Percentiles rank a stretch among this genome's conserved stretches.
phyloP scores from a whole-genome alignment of 2,329 filamentous ascomycete species.

The Ascosphaera acerosa region DNA sequence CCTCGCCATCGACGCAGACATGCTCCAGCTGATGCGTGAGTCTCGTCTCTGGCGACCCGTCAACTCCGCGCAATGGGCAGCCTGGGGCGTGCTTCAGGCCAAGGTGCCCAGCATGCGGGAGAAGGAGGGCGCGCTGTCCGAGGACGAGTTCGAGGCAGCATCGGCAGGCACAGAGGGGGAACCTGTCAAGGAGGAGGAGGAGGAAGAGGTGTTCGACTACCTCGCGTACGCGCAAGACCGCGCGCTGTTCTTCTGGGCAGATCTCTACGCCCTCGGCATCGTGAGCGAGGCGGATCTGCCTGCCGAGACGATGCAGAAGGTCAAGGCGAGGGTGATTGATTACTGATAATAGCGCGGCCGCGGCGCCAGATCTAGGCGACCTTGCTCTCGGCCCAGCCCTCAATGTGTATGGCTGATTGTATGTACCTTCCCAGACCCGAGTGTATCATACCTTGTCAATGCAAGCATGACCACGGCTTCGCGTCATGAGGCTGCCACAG shows the following conservation, averaged over 20 bases:
- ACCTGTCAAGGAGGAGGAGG: constrained; percentile 13
- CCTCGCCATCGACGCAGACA: constrained; percentile 32
- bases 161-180: constrained; percentile 2
- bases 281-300: constrained; percentile 54
- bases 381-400: no score
- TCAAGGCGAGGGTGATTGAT: constrained; percentile 39
- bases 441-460: no score
- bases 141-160: constrained; percentile 6
- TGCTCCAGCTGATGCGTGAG: constrained; percentile 50
- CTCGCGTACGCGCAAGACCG: constrained; percentile 74
- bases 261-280: constrained; percentile 54
- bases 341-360: no score
- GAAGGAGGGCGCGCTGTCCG: constrained; percentile 10
- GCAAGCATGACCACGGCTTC: no score
- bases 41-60: constrained; percentile 64
- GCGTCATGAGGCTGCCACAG: no score
- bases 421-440: no score
- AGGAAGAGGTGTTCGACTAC: constrained; percentile 72
- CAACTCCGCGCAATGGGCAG: constrained; percentile 75
- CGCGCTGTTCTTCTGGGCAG: constrained; percentile 84
- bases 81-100: constrained; percentile 92
- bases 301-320: constrained; percentile 30
- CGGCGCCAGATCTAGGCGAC: no score
- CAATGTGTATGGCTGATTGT: no score
- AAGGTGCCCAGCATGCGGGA: constrained; percentile 56